Conservation (phyloP, 169 alveolate genomes). For the Plasmodium knowlesi region DNA sequence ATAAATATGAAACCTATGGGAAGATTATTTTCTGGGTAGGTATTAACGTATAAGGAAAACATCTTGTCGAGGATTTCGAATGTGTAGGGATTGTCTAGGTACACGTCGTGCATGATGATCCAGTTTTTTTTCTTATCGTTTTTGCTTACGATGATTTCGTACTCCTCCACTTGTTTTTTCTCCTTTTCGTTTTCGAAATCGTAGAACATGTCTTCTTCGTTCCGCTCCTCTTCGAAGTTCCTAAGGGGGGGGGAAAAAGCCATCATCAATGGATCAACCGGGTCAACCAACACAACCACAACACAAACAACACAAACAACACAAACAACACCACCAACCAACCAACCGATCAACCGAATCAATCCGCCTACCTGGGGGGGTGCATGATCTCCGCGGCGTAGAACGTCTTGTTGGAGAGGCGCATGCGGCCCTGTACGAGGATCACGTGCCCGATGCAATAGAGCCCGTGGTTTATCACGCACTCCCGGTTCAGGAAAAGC, state of each 20-base stretch:
- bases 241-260: not conserved
- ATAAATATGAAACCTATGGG: conserved; percentile 82
- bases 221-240: conserved; percentile 47
- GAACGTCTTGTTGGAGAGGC: conserved; percentile 66
- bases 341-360: no score
- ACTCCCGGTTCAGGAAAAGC: conserved; percentile 55
- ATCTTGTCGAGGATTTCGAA: conserved; percentile 45
- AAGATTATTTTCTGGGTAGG: conserved; percentile 77
- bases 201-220: conserved; percentile 57
- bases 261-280: not conserved
- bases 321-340: no score
- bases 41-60: conserved; percentile 56
- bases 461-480: conserved; percentile 77
- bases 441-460: conserved; percentile 81
- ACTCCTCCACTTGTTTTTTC: conserved; percentile 24
- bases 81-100: conserved; percentile 47
- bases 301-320: no score
- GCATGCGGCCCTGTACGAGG: conserved; percentile 76
- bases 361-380: conserved; percentile 76
- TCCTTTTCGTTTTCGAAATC: conserved; percentile 65
- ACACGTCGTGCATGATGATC: conserved; percentile 63
- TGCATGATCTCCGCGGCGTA: conserved; percentile 79
- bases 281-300: no score
- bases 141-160: conserved; percentile 35
- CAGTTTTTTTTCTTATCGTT: conserved; percentile 48